A percentile compares a stretch with the other conserved stretches of the same genome.
These are phyloP conservation scores for Aspergillus hiratsukae DNA, from an alignment of 2,329 filamentous ascomycete species.

Conservation along the genomic window DNA sequence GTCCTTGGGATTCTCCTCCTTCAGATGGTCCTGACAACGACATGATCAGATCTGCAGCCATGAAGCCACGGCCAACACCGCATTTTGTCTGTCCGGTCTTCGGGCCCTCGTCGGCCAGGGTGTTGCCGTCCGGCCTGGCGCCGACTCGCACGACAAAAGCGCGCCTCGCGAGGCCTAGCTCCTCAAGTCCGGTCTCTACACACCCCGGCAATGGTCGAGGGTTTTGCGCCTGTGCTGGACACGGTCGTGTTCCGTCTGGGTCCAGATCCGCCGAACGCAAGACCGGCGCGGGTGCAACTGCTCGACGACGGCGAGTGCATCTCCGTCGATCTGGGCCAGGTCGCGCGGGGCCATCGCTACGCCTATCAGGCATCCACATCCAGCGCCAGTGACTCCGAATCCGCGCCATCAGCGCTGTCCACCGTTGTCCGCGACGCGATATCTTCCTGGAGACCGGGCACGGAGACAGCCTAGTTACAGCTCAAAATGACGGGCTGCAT, in stretches of 20 bases:
- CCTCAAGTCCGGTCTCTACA: slow-evolving; percentile 15
- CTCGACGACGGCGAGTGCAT: slow-evolving; percentile 13
- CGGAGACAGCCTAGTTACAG: slow-evolving; percentile 5
- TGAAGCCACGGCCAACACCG: slow-evolving; percentile 1
- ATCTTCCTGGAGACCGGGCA: neutral
- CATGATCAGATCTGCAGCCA: slow-evolving; percentile 1
- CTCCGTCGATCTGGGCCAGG: slow-evolving; percentile 18
- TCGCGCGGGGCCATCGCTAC: slow-evolving; percentile 21
- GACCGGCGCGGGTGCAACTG: slow-evolving; percentile 7
- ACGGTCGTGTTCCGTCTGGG: slow-evolving; percentile 13
- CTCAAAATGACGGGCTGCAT: slow-evolving; percentile 15
- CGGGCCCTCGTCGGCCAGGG: neutral
- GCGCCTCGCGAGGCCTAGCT: slow-evolving; percentile 10
- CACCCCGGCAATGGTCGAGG: slow-evolving; percentile 16
- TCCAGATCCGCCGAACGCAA: slow-evolving; percentile 3
- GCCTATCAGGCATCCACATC: slow-evolving; percentile 11
- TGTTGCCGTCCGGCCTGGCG: neutral
- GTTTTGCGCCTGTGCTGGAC: slow-evolving; percentile 17
- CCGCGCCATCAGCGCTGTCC: neutral
- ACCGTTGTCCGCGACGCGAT: slow-evolving; percentile 1
- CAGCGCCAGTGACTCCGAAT: neutral
- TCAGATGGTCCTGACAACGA: neutral
- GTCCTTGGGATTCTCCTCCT: neutral
- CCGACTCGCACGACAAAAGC: neutral
- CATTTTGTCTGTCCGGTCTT: neutral